phyloP scores from a whole-genome alignment of 768 basidiomycete genomes.

The Lentinula edodes region DNA sequence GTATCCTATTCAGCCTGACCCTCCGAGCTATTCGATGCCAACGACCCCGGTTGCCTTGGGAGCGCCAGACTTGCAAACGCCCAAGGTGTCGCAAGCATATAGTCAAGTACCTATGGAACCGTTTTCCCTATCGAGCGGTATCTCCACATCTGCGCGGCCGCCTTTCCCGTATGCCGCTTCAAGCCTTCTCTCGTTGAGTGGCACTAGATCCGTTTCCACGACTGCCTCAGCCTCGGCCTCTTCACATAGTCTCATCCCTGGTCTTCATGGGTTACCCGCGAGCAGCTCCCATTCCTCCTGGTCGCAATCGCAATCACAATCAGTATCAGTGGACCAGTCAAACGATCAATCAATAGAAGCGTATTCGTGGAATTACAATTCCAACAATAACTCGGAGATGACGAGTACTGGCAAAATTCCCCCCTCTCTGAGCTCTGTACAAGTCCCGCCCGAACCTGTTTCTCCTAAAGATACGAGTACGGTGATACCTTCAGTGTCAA shows the following conservation, averaged over 20 bases:
- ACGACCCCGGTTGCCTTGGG: neutral
- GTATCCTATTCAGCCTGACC: neutral
- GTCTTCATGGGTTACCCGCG: neutral
- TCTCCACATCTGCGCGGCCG: neutral
- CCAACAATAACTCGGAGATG: neutral
- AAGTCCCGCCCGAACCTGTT: neutral
- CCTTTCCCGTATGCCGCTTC: neutral
- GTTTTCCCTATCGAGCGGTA: neutral
- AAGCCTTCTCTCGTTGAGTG: neutral
- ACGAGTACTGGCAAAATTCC: neutral
- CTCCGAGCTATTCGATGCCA: neutral
- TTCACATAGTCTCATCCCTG: neutral
- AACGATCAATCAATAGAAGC: neutral
- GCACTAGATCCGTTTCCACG: neutral
- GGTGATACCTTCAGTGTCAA: neutral
- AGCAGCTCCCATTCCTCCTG: constrained; percentile 1
- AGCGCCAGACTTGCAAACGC: neutral
- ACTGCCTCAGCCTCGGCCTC: neutral
- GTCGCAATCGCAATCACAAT: neutral
- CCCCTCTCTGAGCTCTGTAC: neutral
- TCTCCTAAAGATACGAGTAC: neutral
- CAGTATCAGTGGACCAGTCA: neutral
- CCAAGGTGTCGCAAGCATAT: neutral
- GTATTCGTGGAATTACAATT: neutral
- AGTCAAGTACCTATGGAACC: neutral